Conservation (phyloP, 106 monocot genomes). For the Allium cepa region DNA sequence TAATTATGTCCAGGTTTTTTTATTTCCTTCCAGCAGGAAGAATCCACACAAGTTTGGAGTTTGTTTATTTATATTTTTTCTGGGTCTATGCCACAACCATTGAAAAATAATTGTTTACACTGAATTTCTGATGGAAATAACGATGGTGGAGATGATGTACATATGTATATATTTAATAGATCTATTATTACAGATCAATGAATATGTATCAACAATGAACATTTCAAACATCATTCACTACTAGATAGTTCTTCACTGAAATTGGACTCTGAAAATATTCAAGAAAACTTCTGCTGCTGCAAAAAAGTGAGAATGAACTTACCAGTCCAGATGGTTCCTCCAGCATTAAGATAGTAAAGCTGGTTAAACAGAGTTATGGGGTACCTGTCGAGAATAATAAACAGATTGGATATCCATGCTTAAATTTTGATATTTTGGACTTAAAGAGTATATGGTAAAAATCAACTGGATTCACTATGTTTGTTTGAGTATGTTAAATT, state of each 20-base stretch:
- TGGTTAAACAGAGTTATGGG: constrained; percentile 89
- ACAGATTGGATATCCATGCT: no score
- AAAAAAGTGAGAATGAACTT: not conserved
- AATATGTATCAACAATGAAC: no score
- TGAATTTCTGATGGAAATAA: no score
- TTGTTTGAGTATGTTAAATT: no score
- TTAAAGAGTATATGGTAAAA: no score
- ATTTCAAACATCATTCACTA: not conserved
- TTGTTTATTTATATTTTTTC: no score
- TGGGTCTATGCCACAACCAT: no score
- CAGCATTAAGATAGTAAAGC: constrained; percentile 96
- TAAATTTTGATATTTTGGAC: no score
- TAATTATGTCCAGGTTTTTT: not conserved
- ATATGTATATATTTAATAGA: not conserved
- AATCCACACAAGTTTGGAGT: no score
- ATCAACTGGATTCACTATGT: no score
- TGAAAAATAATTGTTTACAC: no score
- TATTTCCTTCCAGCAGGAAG: not conserved
- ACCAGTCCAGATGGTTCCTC: constrained; percentile 99
- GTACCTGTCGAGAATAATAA: constrained; percentile 46
- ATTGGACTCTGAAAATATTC: not conserved
- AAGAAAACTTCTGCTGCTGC: not conserved
- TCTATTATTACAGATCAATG: no score
- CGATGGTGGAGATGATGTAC: constrained; percentile 2
- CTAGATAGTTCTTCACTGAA: not conserved